Base-by-base conservation (phyloP, 2,329 filamentous ascomycete genomes). In the Monosporascus sp. region DNA sequence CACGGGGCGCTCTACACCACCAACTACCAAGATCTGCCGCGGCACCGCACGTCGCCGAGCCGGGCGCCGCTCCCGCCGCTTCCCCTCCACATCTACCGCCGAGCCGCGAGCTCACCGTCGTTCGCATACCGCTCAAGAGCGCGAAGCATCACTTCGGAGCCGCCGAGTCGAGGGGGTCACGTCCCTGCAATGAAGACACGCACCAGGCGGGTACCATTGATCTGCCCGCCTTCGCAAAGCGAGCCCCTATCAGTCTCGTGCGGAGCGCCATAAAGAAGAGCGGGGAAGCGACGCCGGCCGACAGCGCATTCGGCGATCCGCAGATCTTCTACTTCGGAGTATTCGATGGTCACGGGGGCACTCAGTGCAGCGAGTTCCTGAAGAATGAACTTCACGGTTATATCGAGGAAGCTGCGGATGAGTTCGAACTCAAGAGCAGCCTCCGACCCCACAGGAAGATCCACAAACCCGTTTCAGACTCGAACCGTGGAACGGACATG, bases 301-400 rank as follows among this genome's bases (percentile, higher is more conserved):
- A 90, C 54, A 88, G 86, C 59, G 84, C 88, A 2, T 88, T 84
- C 58, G 93, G 93, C 2, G 93, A 97, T 66, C 93, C 93, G 1
- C 93, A 97, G 68, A 87, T 97, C 36, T 99, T 99, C 71, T 99
- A 97, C 71, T 99, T 97, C 78, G 92, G 84, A 1, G 86, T 97
- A 1, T 99, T 97, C 66, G 94, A 99, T 71, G 94, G 94, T 3
- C 94, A 99, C 73, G 94, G 94, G 9, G 94, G 94, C 20, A 82
- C 77, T 20, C 89, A 96, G 69, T 97, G 94, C 70, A 91, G 91
- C 55, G 85, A 87, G 19, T 97, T 96, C 63, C 72, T 97, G 60
- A 81, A 86, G 54, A 90, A 97, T 56, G 84, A 88, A 65, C 74
- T 99, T 56, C 94, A 97, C 69, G 83, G 83, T 9, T 97, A 97